These are phyloP conservation scores for Fusarium metavorans DNA, from an alignment of 2,329 filamentous ascomycete genomes.

Conservation along the genomic window DNA sequence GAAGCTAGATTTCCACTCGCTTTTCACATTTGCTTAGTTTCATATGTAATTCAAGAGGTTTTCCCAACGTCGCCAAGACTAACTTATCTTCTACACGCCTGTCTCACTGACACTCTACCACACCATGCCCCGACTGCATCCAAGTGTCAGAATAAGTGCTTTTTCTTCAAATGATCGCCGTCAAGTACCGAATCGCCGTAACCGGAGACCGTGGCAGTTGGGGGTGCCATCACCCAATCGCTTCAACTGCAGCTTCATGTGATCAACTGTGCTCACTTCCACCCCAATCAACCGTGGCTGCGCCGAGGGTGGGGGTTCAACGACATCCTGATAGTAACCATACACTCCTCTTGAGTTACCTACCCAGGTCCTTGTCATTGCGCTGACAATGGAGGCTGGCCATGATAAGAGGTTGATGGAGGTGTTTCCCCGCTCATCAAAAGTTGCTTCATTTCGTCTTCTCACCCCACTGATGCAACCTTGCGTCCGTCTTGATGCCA, in stretches of 20 bases:
- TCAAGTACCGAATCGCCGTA: background rate
- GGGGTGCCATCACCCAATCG: background rate
- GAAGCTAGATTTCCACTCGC: background rate
- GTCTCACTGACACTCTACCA: background rate
- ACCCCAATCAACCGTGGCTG: slow-evolving; percentile 32
- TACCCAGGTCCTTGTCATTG: background rate
- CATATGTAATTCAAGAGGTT: background rate
- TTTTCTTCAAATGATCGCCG: background rate
- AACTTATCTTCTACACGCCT: background rate
- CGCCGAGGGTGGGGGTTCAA: slow-evolving; percentile 29
- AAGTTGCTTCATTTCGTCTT: background rate
- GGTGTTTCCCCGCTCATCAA: background rate
- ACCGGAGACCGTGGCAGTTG: background rate
- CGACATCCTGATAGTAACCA: slow-evolving; percentile 11
- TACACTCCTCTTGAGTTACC: background rate
- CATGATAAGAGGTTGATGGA: background rate
- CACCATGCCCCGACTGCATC: background rate
- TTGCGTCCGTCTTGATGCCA: background rate
- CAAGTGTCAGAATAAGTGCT: background rate
- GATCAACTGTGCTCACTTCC: slow-evolving; percentile 31
- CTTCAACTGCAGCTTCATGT: slow-evolving; percentile 12
- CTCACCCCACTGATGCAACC: background rate
- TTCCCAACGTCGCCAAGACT: background rate
- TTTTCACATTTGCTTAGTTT: background rate
- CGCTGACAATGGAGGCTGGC: background rate